A percentile compares a stretch with the other conserved stretches of the same genome.
phyloP scores from a whole-genome alignment of 116 monocot genomes.

The Phalaenopsis hybrid region DNA sequence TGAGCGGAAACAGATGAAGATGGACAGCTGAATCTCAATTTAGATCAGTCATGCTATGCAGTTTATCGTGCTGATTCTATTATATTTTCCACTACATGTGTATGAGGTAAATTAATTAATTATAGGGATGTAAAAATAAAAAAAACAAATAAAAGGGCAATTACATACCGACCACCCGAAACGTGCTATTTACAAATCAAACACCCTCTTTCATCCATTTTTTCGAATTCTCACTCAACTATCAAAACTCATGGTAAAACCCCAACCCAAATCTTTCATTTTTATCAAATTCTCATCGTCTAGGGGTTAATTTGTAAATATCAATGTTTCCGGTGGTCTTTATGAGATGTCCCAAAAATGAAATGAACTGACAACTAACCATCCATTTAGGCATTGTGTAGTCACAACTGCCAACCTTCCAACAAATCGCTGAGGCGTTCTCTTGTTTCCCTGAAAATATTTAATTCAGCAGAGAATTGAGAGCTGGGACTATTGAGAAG shows the following conservation, averaged over 20 bases:
- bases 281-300: too few relatives aligned
- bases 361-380: constrained; percentile 37
- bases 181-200: too few relatives aligned
- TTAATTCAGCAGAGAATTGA: constrained; percentile 1
- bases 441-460: constrained; percentile 61
- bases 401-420: constrained; percentile 83
- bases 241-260: too few relatives aligned
- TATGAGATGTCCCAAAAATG: not conserved
- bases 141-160: too few relatives aligned
- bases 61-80: not conserved
- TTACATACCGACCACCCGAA: too few relatives aligned
- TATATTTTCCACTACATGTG: not conserved
- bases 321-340: too few relatives aligned
- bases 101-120: not conserved
- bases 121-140: not conserved
- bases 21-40: not conserved
- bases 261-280: too few relatives aligned
- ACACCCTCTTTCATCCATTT: too few relatives aligned
- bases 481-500: not conserved
- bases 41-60: not conserved
- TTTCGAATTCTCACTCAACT: too few relatives aligned
- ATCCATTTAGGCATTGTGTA: constrained; percentile 89
- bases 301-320: too few relatives aligned
- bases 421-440: constrained; percentile 79
- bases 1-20: too few relatives aligned